Evolutionary conservation across 129 eudicot species (phyloP), one percentile per base, ranked within the genome.

Genomic region (Deinandra increscens): DNA sequence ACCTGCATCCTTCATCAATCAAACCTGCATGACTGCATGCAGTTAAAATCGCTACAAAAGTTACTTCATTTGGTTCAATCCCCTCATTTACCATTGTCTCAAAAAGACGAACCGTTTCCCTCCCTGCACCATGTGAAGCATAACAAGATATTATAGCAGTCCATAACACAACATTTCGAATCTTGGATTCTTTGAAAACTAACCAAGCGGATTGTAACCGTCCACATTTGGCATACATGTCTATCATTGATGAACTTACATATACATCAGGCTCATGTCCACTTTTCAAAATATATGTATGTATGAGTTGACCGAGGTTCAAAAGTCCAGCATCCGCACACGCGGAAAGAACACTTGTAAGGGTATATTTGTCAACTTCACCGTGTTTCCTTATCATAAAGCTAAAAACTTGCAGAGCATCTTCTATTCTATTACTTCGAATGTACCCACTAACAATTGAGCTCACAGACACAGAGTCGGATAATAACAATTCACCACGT

Each of bases 141-240:
- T 69, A 91, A 72, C 89, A 74, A 51, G 81, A 76, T 71, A 91
- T 83, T 74, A 88, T 69, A 3, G 84, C 51, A 53, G 92, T 91
- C 96, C 92, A 91, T 11, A 83, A 75, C 33, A 87, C 91, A 37
- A 82, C 74, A 51, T 91, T 91, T 29, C 74, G 65, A 6, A 51
- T 67, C 18, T 75, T 69, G 17, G 83, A 33, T 72, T 79, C 80
- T 53, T 66, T 11, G 63, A 87, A 87, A 66, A 83, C 62, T 11
- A 48, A 68, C 81, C 53, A 81, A 45, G 86, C 75, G 37, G 63
- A 75, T 48, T 80, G 77, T 46, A 85, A 54, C 44, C 63, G 75
- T 22, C 96, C 97, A 79, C 96, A 87, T 76, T 91, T 91, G 41
- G 90, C 84, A 31, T 87, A 87, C 97, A 87, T 85, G 74, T 91